Evolutionary conservation across 2,329 filamentous ascomycete species (phyloP).

Genomic region (Fusarium redolens): DNA sequence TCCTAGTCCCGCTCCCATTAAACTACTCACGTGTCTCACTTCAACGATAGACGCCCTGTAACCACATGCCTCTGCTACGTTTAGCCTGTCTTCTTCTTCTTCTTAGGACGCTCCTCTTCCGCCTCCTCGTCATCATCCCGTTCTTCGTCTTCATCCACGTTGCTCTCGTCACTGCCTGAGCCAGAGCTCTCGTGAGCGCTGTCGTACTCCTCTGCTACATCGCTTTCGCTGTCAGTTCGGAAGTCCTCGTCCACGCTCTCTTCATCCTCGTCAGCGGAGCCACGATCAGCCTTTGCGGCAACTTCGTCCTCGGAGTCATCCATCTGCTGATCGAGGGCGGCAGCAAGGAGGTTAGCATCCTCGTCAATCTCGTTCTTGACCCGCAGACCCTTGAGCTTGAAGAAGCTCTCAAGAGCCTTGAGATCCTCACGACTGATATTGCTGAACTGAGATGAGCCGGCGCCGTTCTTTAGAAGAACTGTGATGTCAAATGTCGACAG

Average conservation of each 20-base stretch:
- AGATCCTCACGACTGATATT: conserved; percentile 99
- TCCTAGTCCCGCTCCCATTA: conserved; percentile 33
- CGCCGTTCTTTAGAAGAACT: conserved; percentile 87
- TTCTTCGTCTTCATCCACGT: conserved; percentile 59
- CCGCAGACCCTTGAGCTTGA: conserved; percentile 93
- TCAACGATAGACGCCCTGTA: neutral
- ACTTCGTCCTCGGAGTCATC: conserved; percentile 87
- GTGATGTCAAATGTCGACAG: conserved; percentile 98
- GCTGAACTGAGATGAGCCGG: conserved; percentile 93
- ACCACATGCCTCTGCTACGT: neutral
- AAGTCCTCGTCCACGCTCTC: conserved; percentile 98
- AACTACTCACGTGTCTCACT: conserved; percentile 10
- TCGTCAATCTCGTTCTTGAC: conserved; percentile 99
- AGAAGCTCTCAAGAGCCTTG: conserved; percentile 95
- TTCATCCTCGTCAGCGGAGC: conserved; percentile 94
- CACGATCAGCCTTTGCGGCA: conserved; percentile 78
- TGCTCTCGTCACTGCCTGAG: conserved; percentile 69
- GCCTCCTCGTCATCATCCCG: conserved; percentile 57
- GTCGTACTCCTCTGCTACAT: conserved; percentile 96
- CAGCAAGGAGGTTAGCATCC: conserved; percentile 83
- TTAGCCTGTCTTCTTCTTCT: conserved; percentile 59
- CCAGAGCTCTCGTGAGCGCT: conserved; percentile 89
- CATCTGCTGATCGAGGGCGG: conserved; percentile 86
- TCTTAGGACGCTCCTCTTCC: conserved; percentile 60
- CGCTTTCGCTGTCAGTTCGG: conserved; percentile 88